A percentile compares a stretch with the other conserved stretches of the same genome.
phyloP scores from a whole-genome alignment of 495 filamentous ascomycete species.

The Xylaria intraflava region DNA sequence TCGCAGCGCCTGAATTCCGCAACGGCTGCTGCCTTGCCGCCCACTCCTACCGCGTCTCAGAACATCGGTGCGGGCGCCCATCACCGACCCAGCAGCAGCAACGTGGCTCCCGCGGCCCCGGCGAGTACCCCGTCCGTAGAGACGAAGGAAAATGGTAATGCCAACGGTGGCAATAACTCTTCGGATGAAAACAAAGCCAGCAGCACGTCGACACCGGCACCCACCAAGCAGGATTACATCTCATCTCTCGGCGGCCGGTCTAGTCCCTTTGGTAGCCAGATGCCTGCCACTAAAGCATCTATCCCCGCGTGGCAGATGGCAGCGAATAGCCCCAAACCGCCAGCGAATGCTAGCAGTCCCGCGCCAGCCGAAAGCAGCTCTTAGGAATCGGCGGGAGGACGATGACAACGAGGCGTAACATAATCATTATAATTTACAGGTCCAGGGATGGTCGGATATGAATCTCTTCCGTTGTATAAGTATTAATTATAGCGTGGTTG shows the following conservation, averaged over 20 bases:
- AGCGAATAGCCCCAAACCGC: conserved; percentile 45
- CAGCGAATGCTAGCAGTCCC: conserved; percentile 19
- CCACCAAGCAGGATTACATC: conserved; percentile 30
- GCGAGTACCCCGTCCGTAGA: conserved; percentile 27
- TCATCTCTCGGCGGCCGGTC: conserved; percentile 28
- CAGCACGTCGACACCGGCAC: conserved; percentile 28
- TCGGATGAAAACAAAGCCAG: conserved; percentile 21
- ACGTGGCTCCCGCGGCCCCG: conserved; percentile 19
- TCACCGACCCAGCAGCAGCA: conserved; percentile 34
- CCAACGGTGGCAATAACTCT: conserved; percentile 5
- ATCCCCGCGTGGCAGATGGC: conserved; percentile 92
- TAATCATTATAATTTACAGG: background rate
- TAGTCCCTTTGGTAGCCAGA: conserved; percentile 32
- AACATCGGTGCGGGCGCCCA: conserved; percentile 26
- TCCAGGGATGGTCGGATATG: background rate
- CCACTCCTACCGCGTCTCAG: conserved; percentile 15
- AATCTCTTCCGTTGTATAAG: background rate
- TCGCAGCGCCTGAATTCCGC: conserved; percentile 64
- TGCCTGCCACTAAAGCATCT: conserved; percentile 50
- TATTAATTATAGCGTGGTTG: background rate
- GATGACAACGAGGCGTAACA: background rate
- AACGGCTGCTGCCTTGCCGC: conserved; percentile 21
- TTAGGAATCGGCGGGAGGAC: conserved; percentile 1
- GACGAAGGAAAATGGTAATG: conserved; percentile 21
- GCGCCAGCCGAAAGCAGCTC: conserved; percentile 18